Conservation (phyloP, 179 eudicot species). For the Spinacia oleracea region DNA sequence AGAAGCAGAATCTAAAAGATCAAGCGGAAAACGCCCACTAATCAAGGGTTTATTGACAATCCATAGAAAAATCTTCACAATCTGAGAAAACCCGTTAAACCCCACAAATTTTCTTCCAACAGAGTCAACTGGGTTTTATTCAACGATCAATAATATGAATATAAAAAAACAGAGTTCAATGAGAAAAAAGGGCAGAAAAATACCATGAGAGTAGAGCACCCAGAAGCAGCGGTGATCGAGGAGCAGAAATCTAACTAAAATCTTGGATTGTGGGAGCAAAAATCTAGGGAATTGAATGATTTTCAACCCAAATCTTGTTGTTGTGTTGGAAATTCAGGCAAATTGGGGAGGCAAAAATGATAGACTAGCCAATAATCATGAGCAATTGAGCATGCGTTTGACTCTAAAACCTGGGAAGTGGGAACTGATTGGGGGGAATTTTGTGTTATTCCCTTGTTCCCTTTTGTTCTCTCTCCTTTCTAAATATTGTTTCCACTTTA, state of each 20-base stretch:
- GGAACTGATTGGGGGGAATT: conserved; percentile 14
- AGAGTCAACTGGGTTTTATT: conserved; percentile 19
- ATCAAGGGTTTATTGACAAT: not conserved
- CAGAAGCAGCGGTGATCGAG: conserved; percentile 1
- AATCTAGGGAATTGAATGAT: not conserved
- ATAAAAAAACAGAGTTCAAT: not conserved
- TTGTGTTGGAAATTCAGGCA: conserved; percentile 10
- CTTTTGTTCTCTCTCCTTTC: not conserved
- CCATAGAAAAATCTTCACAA: not conserved
- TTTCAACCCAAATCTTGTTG: not conserved
- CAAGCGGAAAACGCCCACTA: not conserved
- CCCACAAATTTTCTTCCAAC: conserved; percentile 18
- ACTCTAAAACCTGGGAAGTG: conserved; percentile 20
- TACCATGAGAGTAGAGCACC: conserved; percentile 17
- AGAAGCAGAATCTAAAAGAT: not conserved
- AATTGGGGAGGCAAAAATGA: conserved; percentile 7
- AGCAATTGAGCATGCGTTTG: too few species aligned
- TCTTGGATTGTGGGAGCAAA: not conserved
- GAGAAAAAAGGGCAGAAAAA: not conserved
- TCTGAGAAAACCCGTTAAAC: conserved; percentile 14
- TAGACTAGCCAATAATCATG: not conserved
- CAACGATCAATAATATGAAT: conserved; percentile 13
- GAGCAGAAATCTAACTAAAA: not conserved
- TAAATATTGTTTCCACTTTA: not conserved
- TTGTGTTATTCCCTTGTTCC: conserved; percentile 7